Base-by-base conservation (phyloP, 2,329 filamentous ascomycete genomes). In the Alternaria novae-zelandiae region DNA sequence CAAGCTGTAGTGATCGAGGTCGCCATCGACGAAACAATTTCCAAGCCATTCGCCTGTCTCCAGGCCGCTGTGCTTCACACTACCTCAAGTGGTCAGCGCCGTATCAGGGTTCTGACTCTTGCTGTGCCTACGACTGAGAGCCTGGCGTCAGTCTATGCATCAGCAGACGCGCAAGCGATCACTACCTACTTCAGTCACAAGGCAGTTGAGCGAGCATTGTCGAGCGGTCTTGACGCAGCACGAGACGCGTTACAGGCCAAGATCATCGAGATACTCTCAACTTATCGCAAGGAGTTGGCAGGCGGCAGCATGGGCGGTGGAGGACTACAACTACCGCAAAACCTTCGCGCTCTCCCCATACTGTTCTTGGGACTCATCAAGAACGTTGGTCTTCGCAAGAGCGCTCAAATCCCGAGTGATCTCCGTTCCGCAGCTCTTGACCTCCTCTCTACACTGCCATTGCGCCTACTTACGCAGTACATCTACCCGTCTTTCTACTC, bases 1-100 rank as follows among this genome's bases (percentile, higher is more conserved):
- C 96, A 99, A 80, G 94, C 92, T 67, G 98, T 98, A 78, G 96
- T 98, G 46, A 95, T 99, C 20, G 96, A 99, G 81, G 96, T 99
- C 59, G 94, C 96, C 13, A 98, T 99, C 70, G 96, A 99, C 73
- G 96, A 99, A 83, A 96, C 89, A 36, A 86, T 99, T 65, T 92
- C 90, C 50, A 97, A 97, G 84, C 93, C 93, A 47, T 91, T 97
- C 67, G 91, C 97, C 49, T 98, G 94, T 80, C 66, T 78, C 8
- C 76, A 99, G 82, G 91, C 94, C 13, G 96, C 96, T 55, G 95
- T 99, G 10, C 87, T 99, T 30, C 96, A 99, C 81, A 99, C 96
- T 2, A 99, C 94, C 2, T 97, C 95, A 85, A 98, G 98, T 75
- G 96, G 96, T 55, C 96, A 99, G 84, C 89, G 96, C 73, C 89